A percentile compares a stretch with the other conserved stretches of the same genome.
phyloP scores from a whole-genome alignment of 371 early-diverging fungal species.

The Mortierella sp. region DNA sequence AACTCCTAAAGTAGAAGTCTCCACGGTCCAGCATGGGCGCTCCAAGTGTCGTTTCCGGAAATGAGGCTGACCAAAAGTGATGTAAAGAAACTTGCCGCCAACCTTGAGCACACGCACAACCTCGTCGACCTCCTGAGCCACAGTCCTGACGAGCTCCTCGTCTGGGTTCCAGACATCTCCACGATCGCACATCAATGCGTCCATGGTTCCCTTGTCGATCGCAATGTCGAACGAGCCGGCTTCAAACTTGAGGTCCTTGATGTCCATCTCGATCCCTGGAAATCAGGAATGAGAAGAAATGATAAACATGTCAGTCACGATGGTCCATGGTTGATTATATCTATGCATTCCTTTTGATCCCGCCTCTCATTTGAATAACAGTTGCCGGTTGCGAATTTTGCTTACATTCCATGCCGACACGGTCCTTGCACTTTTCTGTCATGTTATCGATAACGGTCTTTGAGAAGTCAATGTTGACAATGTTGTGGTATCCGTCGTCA shows the following conservation, averaged over 20 bases:
- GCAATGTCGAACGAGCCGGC: constrained; percentile 78
- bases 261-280: constrained; percentile 85
- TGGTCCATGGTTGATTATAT: background rate
- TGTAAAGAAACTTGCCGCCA: constrained; percentile 86
- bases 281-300: background rate
- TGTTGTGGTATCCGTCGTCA: constrained; percentile 80
- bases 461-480: constrained; percentile 88
- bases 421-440: constrained; percentile 71
- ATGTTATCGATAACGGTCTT: constrained; percentile 84
- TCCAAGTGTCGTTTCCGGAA: constrained; percentile 83
- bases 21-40: constrained; percentile 77
- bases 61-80: constrained; percentile 94
- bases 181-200: constrained; percentile 86
- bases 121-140: constrained; percentile 81
- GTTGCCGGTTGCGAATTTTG: background rate
- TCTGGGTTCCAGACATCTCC: constrained; percentile 93
- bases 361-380: background rate
- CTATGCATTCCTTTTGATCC: background rate
- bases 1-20: constrained; percentile 71
- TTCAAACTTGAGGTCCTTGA: constrained; percentile 74
- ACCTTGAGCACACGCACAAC: constrained; percentile 81
- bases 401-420: constrained; percentile 74
- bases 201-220: constrained; percentile 92
- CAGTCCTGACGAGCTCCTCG: constrained; percentile 73
- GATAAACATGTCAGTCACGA: background rate